Conservation (phyloP, 2,329 filamentous ascomycete genomes). For the Chaetomium olivaceum region DNA sequence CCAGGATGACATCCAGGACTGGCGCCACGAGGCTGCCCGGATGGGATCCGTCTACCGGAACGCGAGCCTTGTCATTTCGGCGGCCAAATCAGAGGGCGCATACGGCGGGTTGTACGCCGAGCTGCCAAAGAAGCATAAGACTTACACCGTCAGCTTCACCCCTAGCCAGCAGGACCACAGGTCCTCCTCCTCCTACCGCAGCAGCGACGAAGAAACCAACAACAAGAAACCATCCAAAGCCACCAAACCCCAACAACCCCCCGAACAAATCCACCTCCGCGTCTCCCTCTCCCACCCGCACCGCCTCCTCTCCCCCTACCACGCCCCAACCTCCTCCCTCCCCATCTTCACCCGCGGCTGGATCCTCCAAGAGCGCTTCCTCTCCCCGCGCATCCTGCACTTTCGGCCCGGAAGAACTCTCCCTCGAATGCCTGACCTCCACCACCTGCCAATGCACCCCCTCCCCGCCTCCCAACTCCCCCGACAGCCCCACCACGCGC, state of each 20-base stretch:
- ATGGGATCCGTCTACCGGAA: conserved; percentile 16
- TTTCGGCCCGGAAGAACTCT: conserved; percentile 27
- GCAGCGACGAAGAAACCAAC: neutral
- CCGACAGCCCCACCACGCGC: neutral
- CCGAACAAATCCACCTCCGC: conserved; percentile 19
- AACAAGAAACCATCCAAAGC: neutral
- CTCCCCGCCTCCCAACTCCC: no score
- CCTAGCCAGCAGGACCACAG: neutral
- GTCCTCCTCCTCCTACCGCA: neutral
- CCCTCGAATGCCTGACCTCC: conserved; percentile 22
- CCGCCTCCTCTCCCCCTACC: conserved; percentile 12
- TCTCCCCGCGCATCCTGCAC: conserved; percentile 29
- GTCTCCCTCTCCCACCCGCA: conserved; percentile 14
- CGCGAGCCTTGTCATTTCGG: conserved; percentile 13
- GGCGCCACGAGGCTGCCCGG: conserved; percentile 8
- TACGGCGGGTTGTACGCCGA: conserved; percentile 20
- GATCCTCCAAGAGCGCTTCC: conserved; percentile 32
- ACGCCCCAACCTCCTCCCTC: neutral
- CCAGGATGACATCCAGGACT: conserved; percentile 16
- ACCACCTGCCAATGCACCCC: conserved; percentile 25
- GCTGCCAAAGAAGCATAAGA: neutral
- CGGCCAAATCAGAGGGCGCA: conserved; percentile 20
- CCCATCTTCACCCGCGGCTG: conserved; percentile 29
- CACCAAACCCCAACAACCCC: neutral
- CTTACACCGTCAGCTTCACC: neutral